phyloP scores from a whole-genome alignment of 169 alveolate species.

The Babesia microti region DNA sequence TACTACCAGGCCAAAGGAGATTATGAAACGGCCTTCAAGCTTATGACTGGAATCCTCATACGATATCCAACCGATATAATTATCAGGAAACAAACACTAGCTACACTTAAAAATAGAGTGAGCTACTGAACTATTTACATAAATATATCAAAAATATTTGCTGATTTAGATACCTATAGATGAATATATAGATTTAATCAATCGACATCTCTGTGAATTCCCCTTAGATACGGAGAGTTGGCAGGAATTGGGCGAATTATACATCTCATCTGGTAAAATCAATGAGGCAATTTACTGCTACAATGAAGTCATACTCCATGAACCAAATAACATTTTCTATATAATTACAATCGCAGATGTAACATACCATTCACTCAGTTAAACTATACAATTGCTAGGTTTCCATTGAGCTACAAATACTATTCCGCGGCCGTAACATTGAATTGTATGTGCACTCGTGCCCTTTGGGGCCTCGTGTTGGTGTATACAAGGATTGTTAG shows the following conservation, averaged over 20 bases:
- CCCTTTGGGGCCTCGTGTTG: constrained; percentile 31
- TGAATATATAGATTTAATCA: constrained; percentile 33
- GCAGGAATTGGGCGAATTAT: constrained; percentile 42
- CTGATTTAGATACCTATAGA: too few species aligned
- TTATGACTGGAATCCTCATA: too few species aligned
- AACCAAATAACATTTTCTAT: constrained; percentile 18
- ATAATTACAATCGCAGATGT: constrained; percentile 37
- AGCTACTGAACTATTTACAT: too few species aligned
- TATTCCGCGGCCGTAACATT: constrained; percentile 32
- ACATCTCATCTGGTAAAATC: constrained; percentile 5
- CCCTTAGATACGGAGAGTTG: constrained; percentile 37
- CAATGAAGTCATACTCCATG: constrained; percentile 27
- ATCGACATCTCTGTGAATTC: constrained; percentile 36
- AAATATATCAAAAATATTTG: too few species aligned
- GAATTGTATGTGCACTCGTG: constrained; percentile 22
- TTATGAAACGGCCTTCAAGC: too few species aligned
- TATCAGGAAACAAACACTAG: too few species aligned
- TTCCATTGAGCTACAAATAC: constrained; percentile 24
- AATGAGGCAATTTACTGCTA: constrained; percentile 19
- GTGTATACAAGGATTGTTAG: constrained; percentile 2
- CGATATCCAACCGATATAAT: too few species aligned
- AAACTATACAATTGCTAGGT: constrained; percentile 22
- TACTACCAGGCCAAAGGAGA: too few species aligned
- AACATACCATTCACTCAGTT: constrained; percentile 3
- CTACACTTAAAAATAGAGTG: too few species aligned